These are phyloP conservation scores for Teunomyces pallodes DNA, from an alignment of 805 yeast genomes.

Conservation along the genomic window DNA sequence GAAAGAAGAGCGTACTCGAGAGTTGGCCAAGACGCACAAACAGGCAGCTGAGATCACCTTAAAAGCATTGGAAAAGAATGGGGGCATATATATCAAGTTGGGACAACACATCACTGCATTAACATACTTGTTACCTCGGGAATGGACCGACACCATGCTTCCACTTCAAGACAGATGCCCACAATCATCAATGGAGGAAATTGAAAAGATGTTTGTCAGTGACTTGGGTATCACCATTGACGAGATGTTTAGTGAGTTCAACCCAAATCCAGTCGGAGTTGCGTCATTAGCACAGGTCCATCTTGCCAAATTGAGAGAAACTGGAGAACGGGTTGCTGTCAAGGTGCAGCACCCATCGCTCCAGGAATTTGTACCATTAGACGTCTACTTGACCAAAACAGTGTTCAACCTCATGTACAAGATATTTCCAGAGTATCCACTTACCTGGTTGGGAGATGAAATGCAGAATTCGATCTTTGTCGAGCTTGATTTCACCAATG, in stretches of 20 bases:
- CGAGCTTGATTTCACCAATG: constrained; percentile 87
- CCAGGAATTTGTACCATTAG: constrained; percentile 85
- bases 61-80: constrained; percentile 76
- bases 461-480: constrained; percentile 79
- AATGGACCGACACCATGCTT: constrained; percentile 94
- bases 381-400: constrained; percentile 69
- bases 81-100: constrained; percentile 88
- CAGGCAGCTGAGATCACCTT: constrained; percentile 78
- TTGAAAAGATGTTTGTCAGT: constrained; percentile 58
- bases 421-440: constrained; percentile 90
- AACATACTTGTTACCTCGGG: constrained; percentile 84
- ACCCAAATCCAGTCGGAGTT: constrained; percentile 80
- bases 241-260: constrained; percentile 66
- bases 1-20: constrained; percentile 46
- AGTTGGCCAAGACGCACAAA: constrained; percentile 64
- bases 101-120: constrained; percentile 95
- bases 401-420: constrained; percentile 73
- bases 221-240: constrained; percentile 64
- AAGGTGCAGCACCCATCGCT: constrained; percentile 92
- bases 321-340: constrained; percentile 81
- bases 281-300: constrained; percentile 98
- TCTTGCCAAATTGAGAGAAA: constrained; percentile 56
- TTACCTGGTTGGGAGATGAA: constrained; percentile 95
- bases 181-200: constrained; percentile 65
- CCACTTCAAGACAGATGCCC: constrained; percentile 94